phyloP scores from a whole-genome alignment of 345 rosid species.

The Populus simonii region DNA sequence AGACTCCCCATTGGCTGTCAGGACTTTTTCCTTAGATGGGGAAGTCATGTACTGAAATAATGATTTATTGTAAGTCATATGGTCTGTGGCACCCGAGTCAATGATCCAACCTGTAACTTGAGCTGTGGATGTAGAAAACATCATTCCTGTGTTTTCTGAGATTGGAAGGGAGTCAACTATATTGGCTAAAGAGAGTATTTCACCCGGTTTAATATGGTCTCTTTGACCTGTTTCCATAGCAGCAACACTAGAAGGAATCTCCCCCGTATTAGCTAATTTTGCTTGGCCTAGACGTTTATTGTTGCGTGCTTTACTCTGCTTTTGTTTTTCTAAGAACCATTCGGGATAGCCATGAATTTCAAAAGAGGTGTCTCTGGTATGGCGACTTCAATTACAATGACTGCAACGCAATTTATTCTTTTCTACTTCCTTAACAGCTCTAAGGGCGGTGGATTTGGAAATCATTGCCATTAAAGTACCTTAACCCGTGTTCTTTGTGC shows the following conservation, averaged over 20 bases:
- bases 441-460: not conserved
- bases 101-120: not conserved
- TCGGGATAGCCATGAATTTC: not conserved
- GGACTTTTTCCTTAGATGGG: too few relatives aligned
- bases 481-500: not conserved
- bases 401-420: not conserved
- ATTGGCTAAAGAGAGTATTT: not conserved
- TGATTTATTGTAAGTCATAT: too few relatives aligned
- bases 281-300: not conserved
- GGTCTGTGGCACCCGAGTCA: not conserved
- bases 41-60: too few relatives aligned
- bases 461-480: not conserved
- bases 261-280: not conserved
- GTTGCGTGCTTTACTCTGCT: not conserved
- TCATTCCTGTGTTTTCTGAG: not conserved
- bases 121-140: not conserved
- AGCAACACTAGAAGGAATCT: not conserved
- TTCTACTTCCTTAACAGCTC: not conserved
- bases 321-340: not conserved
- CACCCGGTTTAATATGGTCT: not conserved
- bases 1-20: not conserved
- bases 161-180: accelerated
- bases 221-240: accelerated
- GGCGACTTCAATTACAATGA: not conserved
- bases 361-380: not conserved